phyloP scores from a whole-genome alignment of 768 basidiomycete species.

The Royoungia palumana region DNA sequence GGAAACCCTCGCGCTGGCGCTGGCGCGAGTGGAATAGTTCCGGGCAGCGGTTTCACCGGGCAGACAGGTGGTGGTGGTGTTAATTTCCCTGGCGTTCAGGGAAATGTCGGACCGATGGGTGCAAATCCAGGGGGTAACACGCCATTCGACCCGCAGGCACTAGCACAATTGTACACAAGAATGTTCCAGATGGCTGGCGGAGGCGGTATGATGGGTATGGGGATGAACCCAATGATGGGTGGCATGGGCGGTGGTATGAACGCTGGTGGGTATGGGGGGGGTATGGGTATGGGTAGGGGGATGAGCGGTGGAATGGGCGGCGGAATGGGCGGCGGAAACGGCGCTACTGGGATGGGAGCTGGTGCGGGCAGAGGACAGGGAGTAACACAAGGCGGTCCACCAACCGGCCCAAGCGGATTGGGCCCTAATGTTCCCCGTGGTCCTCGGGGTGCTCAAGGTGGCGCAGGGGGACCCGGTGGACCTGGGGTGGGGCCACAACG shows the following conservation, averaged over 20 bases:
- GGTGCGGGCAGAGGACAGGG: slow-evolving; percentile 41
- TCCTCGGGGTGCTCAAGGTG: slow-evolving; percentile 56
- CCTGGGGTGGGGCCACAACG: slow-evolving; percentile 71
- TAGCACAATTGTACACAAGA: slow-evolving; percentile 89
- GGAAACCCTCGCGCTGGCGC: slow-evolving; percentile 2
- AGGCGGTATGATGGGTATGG: slow-evolving; percentile 43
- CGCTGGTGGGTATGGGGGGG: slow-evolving; percentile 35
- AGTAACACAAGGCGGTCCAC: slow-evolving; percentile 37
- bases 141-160: slow-evolving; percentile 88
- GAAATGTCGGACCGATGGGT: slow-evolving; percentile 21
- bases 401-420: slow-evolving; percentile 40
- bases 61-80: slow-evolving; percentile 31
- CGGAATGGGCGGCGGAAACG: slow-evolving; percentile 35
- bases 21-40: slow-evolving; percentile 11
- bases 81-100: slow-evolving; percentile 34
- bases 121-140: slow-evolving; percentile 44
- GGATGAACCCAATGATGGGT: slow-evolving; percentile 37
- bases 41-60: slow-evolving; percentile 28
- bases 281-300: slow-evolving; percentile 39
- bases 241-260: slow-evolving; percentile 33
- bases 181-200: slow-evolving; percentile 87
- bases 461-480: slow-evolving; percentile 47
- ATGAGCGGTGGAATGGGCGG: slow-evolving; percentile 40
- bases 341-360: slow-evolving; percentile 38
- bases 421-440: slow-evolving; percentile 63